Evolutionary conservation across 768 basidiomycete genomes (phyloP), one percentile per base, ranked within the genome.

Genomic region (Tylopilus cervinicoccineus): DNA sequence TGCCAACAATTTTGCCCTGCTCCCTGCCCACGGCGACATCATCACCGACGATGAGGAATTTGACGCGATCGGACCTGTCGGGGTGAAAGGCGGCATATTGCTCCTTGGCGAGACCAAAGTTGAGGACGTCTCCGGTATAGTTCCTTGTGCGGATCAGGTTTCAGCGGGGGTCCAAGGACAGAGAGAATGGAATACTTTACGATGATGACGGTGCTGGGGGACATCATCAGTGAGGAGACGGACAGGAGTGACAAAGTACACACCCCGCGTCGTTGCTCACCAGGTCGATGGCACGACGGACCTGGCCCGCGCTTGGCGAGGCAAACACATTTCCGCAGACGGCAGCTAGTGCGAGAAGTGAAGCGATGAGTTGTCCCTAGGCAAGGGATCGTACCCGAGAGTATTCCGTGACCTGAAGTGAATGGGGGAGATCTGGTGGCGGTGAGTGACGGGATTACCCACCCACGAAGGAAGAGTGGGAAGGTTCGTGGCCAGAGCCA

Each of bases 391-490:
- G 23, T 63, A 84, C 86, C 87, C 31, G 82, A 81, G 34, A 95
- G 72, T 57, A 93, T 84, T 23, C 93, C 93, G 51, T 80, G 68
- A 33, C 88, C 87, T 88, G 45, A 0, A 41, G 50, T 9, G 36
- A 23, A 28, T 52, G 24, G 29, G 29, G 3, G 45, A 31, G 54
- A 44, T 20, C 2, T 10, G 16, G 33, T 1, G 27, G 27, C 0
- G 14, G 4, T 4, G 24, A 26, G 28, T 17, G 54, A 9, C 11
- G 12, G 14, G 17, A 19, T n/a, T 36, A 63, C 76, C 54, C 53
- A 85, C 91, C 93, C n/a, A 95, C 92, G 57, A 88, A 93, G 2
- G 81, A 88, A 5, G 89, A 80, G 68, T 93, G 92, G 14, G 92
- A 80, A 7, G 94, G 94, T 60, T 96, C 94, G 62, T 96, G 94